Conservation (phyloP, 2,329 filamentous ascomycete species). For the Cercospora sojina region DNA sequence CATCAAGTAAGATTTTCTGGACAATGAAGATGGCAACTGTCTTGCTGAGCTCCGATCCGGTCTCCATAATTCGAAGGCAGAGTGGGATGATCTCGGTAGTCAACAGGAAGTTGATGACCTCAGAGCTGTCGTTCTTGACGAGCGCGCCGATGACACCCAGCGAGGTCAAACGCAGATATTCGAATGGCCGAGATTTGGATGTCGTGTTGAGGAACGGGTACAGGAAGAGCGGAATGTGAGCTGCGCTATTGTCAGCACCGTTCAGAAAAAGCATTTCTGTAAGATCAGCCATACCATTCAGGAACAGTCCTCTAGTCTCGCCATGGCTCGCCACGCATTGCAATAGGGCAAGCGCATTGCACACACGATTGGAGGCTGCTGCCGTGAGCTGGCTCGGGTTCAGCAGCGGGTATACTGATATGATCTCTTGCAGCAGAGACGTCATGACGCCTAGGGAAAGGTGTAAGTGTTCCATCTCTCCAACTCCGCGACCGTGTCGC, state of each 20-base stretch:
- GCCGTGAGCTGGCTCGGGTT: slow-evolving; percentile 97
- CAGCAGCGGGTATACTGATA: slow-evolving; percentile 93
- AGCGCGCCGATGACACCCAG: slow-evolving; percentile 94
- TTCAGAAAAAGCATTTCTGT: background rate
- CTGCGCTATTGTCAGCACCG: slow-evolving; percentile 49
- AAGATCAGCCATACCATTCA: slow-evolving; percentile 67
- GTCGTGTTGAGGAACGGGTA: slow-evolving; percentile 99
- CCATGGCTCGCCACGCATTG: slow-evolving; percentile 98
- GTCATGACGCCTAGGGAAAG: slow-evolving; percentile 82
- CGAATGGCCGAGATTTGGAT: slow-evolving; percentile 94
- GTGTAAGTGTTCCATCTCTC: slow-evolving; percentile 21
- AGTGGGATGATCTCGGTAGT: slow-evolving; percentile 98
- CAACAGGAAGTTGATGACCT: slow-evolving; percentile 97
- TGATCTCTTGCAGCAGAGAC: slow-evolving; percentile 94
- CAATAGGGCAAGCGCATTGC: slow-evolving; percentile 90
- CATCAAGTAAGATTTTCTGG: slow-evolving; percentile 95
- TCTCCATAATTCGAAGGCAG: slow-evolving; percentile 98
- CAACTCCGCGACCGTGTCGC: background rate
- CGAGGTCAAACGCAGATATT: slow-evolving; percentile 93
- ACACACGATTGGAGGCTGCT: slow-evolving; percentile 94
- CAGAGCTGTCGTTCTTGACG: slow-evolving; percentile 97
- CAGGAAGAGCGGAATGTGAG: slow-evolving; percentile 94
- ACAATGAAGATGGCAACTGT: slow-evolving; percentile 99
- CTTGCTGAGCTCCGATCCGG: slow-evolving; percentile 95
- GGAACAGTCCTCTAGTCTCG: slow-evolving; percentile 87